Evolutionary conservation across 176 grass and related monocot species (phyloP).

Genomic region (Musa acuminata): DNA sequence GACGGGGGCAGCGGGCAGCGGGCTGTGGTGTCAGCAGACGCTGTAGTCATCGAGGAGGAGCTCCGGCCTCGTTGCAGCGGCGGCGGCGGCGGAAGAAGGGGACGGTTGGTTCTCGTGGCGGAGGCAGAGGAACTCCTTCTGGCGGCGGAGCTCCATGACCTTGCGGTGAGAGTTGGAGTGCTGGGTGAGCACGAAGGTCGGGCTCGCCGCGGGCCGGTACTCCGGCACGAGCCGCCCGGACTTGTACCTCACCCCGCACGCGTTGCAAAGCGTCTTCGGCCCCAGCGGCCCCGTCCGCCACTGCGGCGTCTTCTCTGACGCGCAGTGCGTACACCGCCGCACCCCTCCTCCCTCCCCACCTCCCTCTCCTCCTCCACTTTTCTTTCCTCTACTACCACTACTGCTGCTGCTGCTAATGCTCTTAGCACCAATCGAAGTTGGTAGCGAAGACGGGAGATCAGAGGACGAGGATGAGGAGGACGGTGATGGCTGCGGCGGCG

Average conservation of each 20-base stretch:
- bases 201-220: conserved; percentile 83
- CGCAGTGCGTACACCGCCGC: conserved; percentile 89
- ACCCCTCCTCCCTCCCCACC: conserved; percentile 41
- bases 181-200: conserved; percentile 86
- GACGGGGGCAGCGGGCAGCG: not conserved
- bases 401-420: no score
- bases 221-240: conserved; percentile 78
- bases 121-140: conserved; percentile 67
- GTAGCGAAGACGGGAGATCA: not conserved
- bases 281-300: conserved; percentile 87
- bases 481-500: not conserved
- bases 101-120: conserved; percentile 23
- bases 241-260: conserved; percentile 85
- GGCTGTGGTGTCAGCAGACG: not conserved
- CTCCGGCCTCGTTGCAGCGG: not conserved
- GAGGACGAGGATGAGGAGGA: conserved; percentile 9
- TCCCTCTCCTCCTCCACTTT: not conserved
- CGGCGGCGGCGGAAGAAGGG: not conserved
- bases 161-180: conserved; percentile 99
- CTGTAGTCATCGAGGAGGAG: not conserved
- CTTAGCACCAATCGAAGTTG: not conserved
- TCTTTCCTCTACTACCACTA: not conserved
- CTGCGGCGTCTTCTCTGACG: conserved; percentile 96
- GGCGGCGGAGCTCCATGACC: conserved; percentile 93
- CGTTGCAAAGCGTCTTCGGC: conserved; percentile 98